Conservation (phyloP, 2,329 filamentous ascomycete species). For the Colletotrichum tabaci region DNA sequence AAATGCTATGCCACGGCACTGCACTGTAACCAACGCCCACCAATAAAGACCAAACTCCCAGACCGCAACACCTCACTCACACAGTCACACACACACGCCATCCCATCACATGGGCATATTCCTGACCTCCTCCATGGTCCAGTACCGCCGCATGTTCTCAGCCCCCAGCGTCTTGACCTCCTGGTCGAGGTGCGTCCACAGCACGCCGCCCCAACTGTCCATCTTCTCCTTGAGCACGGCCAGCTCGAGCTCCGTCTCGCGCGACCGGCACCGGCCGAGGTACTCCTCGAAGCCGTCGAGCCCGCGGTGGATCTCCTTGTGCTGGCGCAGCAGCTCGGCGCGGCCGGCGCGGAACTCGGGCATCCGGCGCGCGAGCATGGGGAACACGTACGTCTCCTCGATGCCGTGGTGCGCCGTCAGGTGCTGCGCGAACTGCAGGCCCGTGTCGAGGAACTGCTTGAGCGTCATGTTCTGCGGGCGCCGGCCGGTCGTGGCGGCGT, state of each 20-base stretch:
- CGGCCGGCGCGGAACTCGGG: slow-evolving; percentile 74
- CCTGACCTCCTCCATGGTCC: slow-evolving; percentile 82
- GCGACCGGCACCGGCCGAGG: slow-evolving; percentile 71
- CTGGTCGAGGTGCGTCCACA: slow-evolving; percentile 88
- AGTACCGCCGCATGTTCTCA: slow-evolving; percentile 90
- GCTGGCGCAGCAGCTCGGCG: slow-evolving; percentile 79
- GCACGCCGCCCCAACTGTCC: slow-evolving; percentile 82
- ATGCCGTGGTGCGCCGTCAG: slow-evolving; percentile 86
- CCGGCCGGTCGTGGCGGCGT: slow-evolving; percentile 71
- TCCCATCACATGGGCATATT: slow-evolving; percentile 74
- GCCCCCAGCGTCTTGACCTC: slow-evolving; percentile 85
- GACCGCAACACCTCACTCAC: neutral
- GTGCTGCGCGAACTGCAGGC: slow-evolving; percentile 78
- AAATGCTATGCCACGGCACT: slow-evolving; percentile 2
- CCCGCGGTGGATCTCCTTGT: slow-evolving; percentile 83
- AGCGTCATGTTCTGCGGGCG: slow-evolving; percentile 77
- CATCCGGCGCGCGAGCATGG: slow-evolving; percentile 82
- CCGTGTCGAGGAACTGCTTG: slow-evolving; percentile 76
- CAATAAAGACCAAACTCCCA: neutral
- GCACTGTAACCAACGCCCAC: neutral
- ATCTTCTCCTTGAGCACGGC: slow-evolving; percentile 77
- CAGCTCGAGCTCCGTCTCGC: slow-evolving; percentile 73
- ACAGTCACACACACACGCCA: neutral
- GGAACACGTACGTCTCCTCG: slow-evolving; percentile 88
- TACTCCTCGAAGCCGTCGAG: slow-evolving; percentile 79